Evolutionary conservation across 2,329 filamentous ascomycete genomes (phyloP).

Genomic region (Fusarium sp.): DNA sequence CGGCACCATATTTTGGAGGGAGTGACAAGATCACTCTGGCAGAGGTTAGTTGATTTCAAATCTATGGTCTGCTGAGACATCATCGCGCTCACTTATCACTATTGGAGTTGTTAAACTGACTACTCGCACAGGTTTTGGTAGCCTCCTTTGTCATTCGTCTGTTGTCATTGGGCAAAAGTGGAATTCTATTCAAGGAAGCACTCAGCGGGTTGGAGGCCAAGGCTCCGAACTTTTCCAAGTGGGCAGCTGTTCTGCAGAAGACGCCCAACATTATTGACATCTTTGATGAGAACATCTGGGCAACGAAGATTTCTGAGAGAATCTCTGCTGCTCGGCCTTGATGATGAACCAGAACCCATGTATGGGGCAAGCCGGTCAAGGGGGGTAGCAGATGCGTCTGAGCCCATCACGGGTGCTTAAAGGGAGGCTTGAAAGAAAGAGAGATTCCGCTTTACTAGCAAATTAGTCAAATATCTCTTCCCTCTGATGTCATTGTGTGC

Average conservation of each 20-base stretch:
- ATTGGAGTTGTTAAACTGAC: background rate
- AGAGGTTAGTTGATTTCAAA: background rate
- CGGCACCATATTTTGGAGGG: background rate
- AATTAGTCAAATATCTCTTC: background rate
- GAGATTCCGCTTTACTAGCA: background rate
- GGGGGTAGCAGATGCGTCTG: background rate
- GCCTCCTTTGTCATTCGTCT: background rate
- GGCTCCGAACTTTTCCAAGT: background rate
- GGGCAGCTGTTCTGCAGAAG: background rate
- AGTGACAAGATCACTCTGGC: background rate
- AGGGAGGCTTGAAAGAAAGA: background rate
- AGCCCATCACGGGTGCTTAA: background rate
- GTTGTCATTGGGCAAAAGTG: background rate
- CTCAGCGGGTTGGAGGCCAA: background rate
- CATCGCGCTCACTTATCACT: background rate
- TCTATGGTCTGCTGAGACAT: background rate
- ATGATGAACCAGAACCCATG: background rate
- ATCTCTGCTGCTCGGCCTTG: background rate
- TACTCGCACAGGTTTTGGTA: background rate
- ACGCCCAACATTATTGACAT: background rate
- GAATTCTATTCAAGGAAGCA: background rate
- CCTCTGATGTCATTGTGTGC: background rate
- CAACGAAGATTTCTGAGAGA: background rate
- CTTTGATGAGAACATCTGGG: background rate
- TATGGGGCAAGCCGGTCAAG: background rate